Conservation (phyloP, 805 yeast species). For the Kluyveromyces aestuarii region DNA sequence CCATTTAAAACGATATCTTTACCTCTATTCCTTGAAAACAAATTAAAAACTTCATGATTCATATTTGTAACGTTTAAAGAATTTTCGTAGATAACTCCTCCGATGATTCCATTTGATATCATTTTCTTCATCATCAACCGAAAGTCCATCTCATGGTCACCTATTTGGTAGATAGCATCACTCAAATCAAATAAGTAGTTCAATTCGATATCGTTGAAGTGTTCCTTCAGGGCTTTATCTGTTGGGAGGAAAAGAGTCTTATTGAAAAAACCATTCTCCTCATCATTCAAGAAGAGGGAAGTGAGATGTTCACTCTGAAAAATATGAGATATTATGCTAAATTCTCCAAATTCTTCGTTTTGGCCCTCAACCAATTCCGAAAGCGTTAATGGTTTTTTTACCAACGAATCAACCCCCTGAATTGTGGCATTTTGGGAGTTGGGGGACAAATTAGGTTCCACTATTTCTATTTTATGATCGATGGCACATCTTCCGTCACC, state of each 20-base stretch:
- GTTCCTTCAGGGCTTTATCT: slow-evolving; percentile 29
- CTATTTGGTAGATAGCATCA: slow-evolving; percentile 9
- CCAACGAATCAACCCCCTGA: slow-evolving; percentile 47
- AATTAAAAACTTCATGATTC: slow-evolving; percentile 14
- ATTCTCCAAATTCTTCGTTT: neutral
- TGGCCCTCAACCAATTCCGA: slow-evolving; percentile 28
- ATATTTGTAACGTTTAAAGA: slow-evolving; percentile 15
- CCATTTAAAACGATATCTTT: slow-evolving; percentile 29
- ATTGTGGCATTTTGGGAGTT: slow-evolving; percentile 55
- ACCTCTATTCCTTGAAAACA: slow-evolving; percentile 27
- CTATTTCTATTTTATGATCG: slow-evolving; percentile 27
- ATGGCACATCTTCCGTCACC: slow-evolving; percentile 6
- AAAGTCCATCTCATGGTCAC: slow-evolving; percentile 24
- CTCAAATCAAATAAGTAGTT: slow-evolving; percentile 30
- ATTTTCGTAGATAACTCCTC: slow-evolving; percentile 31
- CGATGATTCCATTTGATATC: slow-evolving; percentile 34
- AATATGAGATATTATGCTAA: neutral
- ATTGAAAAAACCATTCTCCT: slow-evolving; percentile 16
- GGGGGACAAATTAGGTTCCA: slow-evolving; percentile 51
- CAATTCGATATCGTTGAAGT: slow-evolving; percentile 35
- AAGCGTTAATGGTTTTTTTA: slow-evolving; percentile 30
- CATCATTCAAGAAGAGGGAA: slow-evolving; percentile 1
- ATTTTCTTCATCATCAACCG: slow-evolving; percentile 24
- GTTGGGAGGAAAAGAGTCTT: slow-evolving; percentile 40
- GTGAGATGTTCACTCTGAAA: neutral